Percentiles rank a stretch among this genome's conserved stretches.
These are phyloP conservation scores for Cymbopogon citratus DNA, from an alignment of 176 grass and related monocot genomes.

Conservation along the genomic window DNA sequence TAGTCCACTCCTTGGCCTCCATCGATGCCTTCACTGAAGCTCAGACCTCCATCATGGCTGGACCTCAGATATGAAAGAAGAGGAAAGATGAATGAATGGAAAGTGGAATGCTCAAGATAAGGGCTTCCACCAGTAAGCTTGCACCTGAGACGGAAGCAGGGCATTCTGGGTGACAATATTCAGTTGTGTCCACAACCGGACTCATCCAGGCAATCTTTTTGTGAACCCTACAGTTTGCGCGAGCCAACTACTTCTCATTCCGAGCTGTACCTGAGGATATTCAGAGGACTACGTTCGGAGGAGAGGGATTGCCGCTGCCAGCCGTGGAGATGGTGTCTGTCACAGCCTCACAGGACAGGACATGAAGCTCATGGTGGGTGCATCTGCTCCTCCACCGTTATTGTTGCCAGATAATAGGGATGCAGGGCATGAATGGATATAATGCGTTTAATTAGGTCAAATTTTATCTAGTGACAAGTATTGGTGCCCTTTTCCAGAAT, in stretches of 20 bases:
- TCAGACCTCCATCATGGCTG: neutral
- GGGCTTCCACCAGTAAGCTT: neutral
- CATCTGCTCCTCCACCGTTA: neutral
- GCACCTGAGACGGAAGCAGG: neutral
- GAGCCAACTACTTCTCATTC: neutral
- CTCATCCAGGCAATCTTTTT: neutral
- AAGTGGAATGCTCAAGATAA: neutral
- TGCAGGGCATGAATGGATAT: neutral
- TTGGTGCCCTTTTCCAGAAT: neutral
- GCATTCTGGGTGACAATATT: neutral
- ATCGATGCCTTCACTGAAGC: neutral
- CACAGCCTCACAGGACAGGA: neutral
- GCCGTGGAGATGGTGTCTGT: neutral
- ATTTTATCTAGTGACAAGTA: neutral
- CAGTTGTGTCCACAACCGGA: neutral
- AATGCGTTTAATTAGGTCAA: neutral
- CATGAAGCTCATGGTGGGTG: neutral
- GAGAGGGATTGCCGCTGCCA: neutral
- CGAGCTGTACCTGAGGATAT: neutral
- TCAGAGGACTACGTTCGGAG: neutral
- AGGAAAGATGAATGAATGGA: neutral
- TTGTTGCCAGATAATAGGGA: neutral
- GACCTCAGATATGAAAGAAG: neutral
- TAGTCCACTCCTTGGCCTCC: neutral
- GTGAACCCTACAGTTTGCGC: neutral